phyloP scores from a whole-genome alignment of 768 basidiomycete genomes.

The Psilocybe subaeruginosa region DNA sequence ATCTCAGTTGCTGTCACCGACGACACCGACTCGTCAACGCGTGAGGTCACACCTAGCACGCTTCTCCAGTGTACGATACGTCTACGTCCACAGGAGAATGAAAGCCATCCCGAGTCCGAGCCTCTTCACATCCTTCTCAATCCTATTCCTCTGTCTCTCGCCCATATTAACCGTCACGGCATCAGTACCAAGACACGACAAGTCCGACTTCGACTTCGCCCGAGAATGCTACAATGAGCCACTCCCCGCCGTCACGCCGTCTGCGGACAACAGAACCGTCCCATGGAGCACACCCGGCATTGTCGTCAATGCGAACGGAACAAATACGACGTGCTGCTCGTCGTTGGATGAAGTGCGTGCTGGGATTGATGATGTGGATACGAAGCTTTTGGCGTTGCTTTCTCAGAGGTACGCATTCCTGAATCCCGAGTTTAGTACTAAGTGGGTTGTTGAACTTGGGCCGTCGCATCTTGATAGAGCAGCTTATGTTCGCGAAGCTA shows the following conservation, averaged over 20 bases:
- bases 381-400: slow-evolving; percentile 24
- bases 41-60: too few relatives aligned
- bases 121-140: too few relatives aligned
- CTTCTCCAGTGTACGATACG: too few relatives aligned
- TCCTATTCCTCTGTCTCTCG: slow-evolving; percentile 1
- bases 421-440: neutral
- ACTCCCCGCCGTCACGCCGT: slow-evolving; percentile 16
- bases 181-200: too few relatives aligned
- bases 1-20: too few relatives aligned
- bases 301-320: slow-evolving; percentile 4
- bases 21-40: too few relatives aligned
- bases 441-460: neutral
- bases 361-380: slow-evolving; percentile 27
- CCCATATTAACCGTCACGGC: neutral
- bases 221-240: slow-evolving; percentile 17
- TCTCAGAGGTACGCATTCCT: slow-evolving; percentile 20
- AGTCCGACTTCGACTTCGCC: slow-evolving; percentile 10
- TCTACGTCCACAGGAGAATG: too few relatives aligned
- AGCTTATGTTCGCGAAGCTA: slow-evolving; percentile 31
- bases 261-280: slow-evolving; percentile 18
- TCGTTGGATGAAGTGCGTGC: slow-evolving; percentile 28
- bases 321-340: slow-evolving; percentile 21
- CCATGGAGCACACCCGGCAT: slow-evolving; percentile 19
- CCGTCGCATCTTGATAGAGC: slow-evolving; percentile 16
- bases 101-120: too few relatives aligned